A percentile compares a stretch with the other conserved stretches of the same genome.
Conservation (phyloP, 345 rosid species). For the Lagerstroemia speciosa region DNA sequence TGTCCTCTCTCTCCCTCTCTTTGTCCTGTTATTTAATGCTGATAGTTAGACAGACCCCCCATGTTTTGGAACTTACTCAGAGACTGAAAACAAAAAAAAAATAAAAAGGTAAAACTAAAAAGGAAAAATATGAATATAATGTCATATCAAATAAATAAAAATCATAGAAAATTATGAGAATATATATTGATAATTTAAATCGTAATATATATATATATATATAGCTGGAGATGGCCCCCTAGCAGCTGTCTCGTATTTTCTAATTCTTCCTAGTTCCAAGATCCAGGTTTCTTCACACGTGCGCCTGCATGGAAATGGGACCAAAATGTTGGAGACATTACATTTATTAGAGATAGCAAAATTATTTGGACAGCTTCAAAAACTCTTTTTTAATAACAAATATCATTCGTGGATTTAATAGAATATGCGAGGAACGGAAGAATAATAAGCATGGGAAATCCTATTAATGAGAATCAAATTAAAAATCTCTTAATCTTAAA, state of each 20-base stretch:
- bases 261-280: too few relatives aligned
- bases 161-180: too few relatives aligned
- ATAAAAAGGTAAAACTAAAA: not conserved
- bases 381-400: too few relatives aligned
- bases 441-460: too few relatives aligned
- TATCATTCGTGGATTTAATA: too few relatives aligned
- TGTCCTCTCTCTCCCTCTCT: not conserved
- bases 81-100: not conserved
- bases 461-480: too few relatives aligned
- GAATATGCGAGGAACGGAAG: too few relatives aligned
- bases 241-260: not conserved
- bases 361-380: too few relatives aligned
- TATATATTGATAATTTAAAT: not conserved
- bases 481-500: too few relatives aligned
- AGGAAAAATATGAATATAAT: not conserved
- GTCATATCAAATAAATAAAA: too few relatives aligned
- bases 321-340: not conserved
- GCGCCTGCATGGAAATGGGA: conserved; percentile 1
- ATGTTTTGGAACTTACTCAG: not conserved
- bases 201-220: not conserved
- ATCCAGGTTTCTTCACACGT: not conserved
- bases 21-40: not conserved
- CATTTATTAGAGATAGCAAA: not conserved
- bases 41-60: not conserved
- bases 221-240: not conserved